phyloP scores from a whole-genome alignment of 257 asterid species.

The Hygrophila difformis region DNA sequence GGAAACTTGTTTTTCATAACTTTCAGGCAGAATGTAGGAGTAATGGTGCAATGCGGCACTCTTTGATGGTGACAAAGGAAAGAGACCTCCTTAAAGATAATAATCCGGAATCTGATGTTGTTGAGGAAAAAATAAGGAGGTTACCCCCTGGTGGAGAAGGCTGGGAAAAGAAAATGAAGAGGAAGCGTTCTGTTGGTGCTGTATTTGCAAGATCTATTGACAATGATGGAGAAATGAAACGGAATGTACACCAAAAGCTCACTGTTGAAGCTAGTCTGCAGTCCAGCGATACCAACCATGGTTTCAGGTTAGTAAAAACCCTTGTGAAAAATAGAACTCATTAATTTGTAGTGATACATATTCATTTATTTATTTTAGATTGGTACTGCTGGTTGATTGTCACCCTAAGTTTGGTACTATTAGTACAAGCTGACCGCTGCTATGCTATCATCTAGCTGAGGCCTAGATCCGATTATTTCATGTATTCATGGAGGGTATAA shows the following conservation, averaged over 20 bases:
- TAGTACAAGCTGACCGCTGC: background rate
- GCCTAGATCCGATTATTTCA: background rate
- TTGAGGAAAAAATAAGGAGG: constrained; percentile 72
- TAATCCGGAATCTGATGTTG: constrained; percentile 52
- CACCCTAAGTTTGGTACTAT: too few species aligned
- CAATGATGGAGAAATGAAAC: constrained; percentile 61
- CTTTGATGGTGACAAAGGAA: constrained; percentile 50
- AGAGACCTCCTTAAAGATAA: constrained; percentile 61
- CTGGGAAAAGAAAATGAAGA: constrained; percentile 94
- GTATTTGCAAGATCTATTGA: constrained; percentile 66
- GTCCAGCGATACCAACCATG: constrained; percentile 50
- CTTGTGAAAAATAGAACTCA: too few species aligned
- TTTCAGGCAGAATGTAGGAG: constrained; percentile 73
- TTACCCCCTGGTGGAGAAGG: constrained; percentile 89
- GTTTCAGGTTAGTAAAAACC: constrained; percentile 61
- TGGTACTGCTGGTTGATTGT: constrained; percentile 4
- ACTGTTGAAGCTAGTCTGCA: constrained; percentile 57
- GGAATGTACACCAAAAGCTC: constrained; percentile 55
- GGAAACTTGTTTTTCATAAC: constrained; percentile 6
- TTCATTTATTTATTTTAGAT: too few species aligned
- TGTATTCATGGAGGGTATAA: too few species aligned
- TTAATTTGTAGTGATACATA: too few species aligned
- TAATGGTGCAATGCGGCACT: constrained; percentile 55
- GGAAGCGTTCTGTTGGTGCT: constrained; percentile 97
- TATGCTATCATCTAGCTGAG: background rate